A percentile compares a stretch with the other conserved stretches of the same genome.
Evolutionary conservation across 495 filamentous ascomycete genomes (phyloP).

Genomic region (Aspergillus campestris): DNA sequence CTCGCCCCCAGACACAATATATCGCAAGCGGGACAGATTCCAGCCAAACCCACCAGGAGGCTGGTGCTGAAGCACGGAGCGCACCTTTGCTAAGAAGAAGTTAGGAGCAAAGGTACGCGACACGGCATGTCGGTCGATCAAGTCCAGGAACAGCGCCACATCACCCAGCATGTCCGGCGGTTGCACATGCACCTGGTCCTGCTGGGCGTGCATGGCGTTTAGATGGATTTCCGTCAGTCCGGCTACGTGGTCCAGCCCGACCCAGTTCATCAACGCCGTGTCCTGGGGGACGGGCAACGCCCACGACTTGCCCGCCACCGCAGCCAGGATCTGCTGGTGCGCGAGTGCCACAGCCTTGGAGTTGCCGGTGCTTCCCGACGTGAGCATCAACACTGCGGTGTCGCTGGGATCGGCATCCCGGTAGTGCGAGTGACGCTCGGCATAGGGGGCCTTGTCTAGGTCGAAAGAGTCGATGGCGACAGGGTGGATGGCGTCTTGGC

Average conservation of each 20-base stretch:
- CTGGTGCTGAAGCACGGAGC: neutral
- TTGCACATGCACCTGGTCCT: conserved; percentile 39
- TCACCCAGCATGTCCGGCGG: conserved; percentile 31
- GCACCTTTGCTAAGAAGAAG: conserved; percentile 37
- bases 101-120: conserved; percentile 47
- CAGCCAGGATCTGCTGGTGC: conserved; percentile 37
- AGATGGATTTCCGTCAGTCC: conserved; percentile 44
- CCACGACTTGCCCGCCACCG: conserved; percentile 34
- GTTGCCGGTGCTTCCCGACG: conserved; percentile 45
- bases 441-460: neutral
- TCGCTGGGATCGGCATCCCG: neutral
- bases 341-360: conserved; percentile 44
- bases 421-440: neutral
- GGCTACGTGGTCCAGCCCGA: conserved; percentile 48
- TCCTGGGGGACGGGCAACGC: neutral
- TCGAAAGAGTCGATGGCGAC: neutral
- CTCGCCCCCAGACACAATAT: conserved; percentile 32
- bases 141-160: conserved; percentile 31
- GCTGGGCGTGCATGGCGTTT: conserved; percentile 26
- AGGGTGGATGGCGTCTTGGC: neutral
- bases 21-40: conserved; percentile 21
- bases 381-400: conserved; percentile 37
- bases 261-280: conserved; percentile 42
- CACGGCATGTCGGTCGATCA: conserved; percentile 34
- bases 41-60: neutral